Conservation (phyloP, 352 stramenopile species). For the Globisporangium emineosum region DNA sequence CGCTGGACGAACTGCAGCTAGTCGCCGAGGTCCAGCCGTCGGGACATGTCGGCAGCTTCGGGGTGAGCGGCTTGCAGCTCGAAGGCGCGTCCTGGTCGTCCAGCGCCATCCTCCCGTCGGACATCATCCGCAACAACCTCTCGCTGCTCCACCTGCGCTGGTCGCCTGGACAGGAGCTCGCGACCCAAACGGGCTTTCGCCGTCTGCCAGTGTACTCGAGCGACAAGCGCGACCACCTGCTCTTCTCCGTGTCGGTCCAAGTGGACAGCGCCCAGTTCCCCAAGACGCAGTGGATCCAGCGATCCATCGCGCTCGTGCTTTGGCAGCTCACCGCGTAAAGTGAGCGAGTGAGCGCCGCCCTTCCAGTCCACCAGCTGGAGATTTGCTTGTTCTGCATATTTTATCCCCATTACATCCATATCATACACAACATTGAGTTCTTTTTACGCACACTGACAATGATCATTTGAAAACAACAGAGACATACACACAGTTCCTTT, state of each 20-base stretch:
- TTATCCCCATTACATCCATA: background rate
- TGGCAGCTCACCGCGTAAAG: slow-evolving; percentile 58
- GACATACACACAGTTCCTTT: background rate
- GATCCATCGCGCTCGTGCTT: slow-evolving; percentile 75
- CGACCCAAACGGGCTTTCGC: slow-evolving; percentile 24
- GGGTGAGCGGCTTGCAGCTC: slow-evolving; percentile 70
- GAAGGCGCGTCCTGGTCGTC: slow-evolving; percentile 79
- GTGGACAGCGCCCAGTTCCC: slow-evolving; percentile 48
- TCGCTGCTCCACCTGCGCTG: slow-evolving; percentile 74
- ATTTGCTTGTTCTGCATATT: slow-evolving; percentile 12
- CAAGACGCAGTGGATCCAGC: slow-evolving; percentile 73
- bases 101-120: slow-evolving; percentile 67
- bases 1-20: slow-evolving; percentile 86
- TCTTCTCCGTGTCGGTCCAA: slow-evolving; percentile 82
- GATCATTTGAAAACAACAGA: too few species aligned
- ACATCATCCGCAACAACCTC: slow-evolving; percentile 71
- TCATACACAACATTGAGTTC: background rate
- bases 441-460: background rate
- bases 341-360: background rate
- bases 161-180: slow-evolving; percentile 30
- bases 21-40: slow-evolving; percentile 58
- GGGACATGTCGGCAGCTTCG: slow-evolving; percentile 46
- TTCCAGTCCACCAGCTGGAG: too few species aligned
- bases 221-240: slow-evolving; percentile 60
- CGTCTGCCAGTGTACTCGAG: slow-evolving; percentile 86